A percentile compares a stretch with the other conserved stretches of the same genome.
These are phyloP conservation scores for Termitomyces sp. DNA, from an alignment of 768 basidiomycete genomes.

Conservation along the genomic window DNA sequence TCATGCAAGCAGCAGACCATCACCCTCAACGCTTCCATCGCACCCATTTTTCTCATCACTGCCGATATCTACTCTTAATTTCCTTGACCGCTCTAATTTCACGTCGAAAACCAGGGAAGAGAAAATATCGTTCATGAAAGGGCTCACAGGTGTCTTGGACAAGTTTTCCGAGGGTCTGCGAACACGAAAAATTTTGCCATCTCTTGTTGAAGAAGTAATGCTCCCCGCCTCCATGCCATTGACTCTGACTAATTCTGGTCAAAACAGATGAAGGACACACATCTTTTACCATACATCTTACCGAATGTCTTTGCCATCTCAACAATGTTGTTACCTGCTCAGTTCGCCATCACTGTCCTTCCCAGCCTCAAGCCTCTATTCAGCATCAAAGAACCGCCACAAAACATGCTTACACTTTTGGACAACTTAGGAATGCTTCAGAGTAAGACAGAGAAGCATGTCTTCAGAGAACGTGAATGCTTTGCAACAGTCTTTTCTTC, in stretches of 20 bases:
- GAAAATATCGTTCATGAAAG: constrained; percentile 95
- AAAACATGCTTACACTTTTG: constrained; percentile 92
- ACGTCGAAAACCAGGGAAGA: constrained; percentile 93
- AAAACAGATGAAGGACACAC: constrained; percentile 87
- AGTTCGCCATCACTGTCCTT: constrained; percentile 79
- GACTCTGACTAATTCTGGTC: background rate
- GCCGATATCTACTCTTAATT: constrained; percentile 93
- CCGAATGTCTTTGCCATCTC: constrained; percentile 95
- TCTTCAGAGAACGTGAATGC: constrained; percentile 84
- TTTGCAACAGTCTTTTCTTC: background rate
- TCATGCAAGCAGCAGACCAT: constrained; percentile 66
- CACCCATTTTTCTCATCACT: constrained; percentile 94
- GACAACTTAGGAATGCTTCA: constrained; percentile 88
- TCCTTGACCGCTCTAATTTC: constrained; percentile 93
- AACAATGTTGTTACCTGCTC: constrained; percentile 64
- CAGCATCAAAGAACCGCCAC: constrained; percentile 88
- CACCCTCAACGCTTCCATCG: constrained; percentile 74
- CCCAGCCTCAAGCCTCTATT: constrained; percentile 91
- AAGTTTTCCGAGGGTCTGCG: constrained; percentile 86
- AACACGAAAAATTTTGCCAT: constrained; percentile 86
- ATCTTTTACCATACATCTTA: constrained; percentile 90
- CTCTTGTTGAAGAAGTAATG: constrained; percentile 85
- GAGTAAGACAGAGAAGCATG: constrained; percentile 79
- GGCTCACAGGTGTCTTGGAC: constrained; percentile 73
- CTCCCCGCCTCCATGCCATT: background rate